Conservation (phyloP, 2,329 filamentous ascomycete species). For the Fusarium decemcellulare region DNA sequence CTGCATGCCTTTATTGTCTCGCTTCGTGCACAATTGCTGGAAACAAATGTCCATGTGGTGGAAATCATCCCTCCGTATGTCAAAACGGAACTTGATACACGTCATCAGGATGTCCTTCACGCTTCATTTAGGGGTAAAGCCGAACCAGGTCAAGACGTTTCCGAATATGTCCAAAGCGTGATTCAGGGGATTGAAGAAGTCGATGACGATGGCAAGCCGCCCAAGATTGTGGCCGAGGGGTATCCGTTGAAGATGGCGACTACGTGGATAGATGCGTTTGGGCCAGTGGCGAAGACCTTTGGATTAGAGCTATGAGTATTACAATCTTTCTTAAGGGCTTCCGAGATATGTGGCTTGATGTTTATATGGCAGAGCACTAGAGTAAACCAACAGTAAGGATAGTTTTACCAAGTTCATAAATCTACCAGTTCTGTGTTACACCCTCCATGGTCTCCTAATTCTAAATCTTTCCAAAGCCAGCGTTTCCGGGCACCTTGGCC, state of each 20-base stretch:
- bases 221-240: not conserved
- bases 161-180: not conserved
- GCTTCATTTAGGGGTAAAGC: not conserved
- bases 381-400: too few relatives aligned
- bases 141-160: not conserved
- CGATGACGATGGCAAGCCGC: not conserved
- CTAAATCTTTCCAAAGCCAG: constrained; percentile 22
- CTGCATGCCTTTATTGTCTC: not conserved
- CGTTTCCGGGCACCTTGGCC: constrained; percentile 10
- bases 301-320: not conserved
- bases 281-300: not conserved
- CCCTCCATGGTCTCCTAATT: too few relatives aligned
- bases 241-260: not conserved
- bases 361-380: too few relatives aligned
- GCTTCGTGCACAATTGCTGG: not conserved
- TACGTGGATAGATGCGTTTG: not conserved
- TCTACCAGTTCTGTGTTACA: too few relatives aligned
- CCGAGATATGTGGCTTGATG: too few relatives aligned
- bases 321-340: too few relatives aligned
- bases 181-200: not conserved
- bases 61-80: not conserved
- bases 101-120: not conserved
- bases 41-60: not conserved
- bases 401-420: too few relatives aligned
- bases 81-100: not conserved